Conservation (phyloP, 306 rosid genomes). For the Vigna hirtella region DNA sequence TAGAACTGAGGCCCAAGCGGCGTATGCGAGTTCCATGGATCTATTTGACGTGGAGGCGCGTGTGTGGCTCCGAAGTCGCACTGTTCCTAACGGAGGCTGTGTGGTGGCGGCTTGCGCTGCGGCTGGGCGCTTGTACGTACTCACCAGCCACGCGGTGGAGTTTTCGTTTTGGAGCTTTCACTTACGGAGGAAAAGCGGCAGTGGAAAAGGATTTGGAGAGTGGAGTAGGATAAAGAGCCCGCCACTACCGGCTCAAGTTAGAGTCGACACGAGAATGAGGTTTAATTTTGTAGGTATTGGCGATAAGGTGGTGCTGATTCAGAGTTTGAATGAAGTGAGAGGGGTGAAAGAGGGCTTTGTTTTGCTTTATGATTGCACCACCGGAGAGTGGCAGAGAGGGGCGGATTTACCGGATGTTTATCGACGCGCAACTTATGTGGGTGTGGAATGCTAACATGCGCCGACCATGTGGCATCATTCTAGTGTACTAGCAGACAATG, state of each 20-base stretch:
- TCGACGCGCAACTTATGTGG: slow-evolving; percentile 74
- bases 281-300: slow-evolving; percentile 70
- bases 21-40: slow-evolving; percentile 80
- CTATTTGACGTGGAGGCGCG: slow-evolving; percentile 70
- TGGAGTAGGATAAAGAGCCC: slow-evolving; percentile 75
- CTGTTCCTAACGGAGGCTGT: slow-evolving; percentile 73
- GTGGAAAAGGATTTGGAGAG: slow-evolving; percentile 53
- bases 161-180: slow-evolving; percentile 77
- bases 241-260: slow-evolving; percentile 61
- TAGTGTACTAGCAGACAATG: slow-evolving; percentile 47
- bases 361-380: slow-evolving; percentile 54
- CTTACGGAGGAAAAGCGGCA: slow-evolving; percentile 41
- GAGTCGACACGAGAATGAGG: slow-evolving; percentile 67
- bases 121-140: slow-evolving; percentile 49
- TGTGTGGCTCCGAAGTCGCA: slow-evolving; percentile 67
- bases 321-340: slow-evolving; percentile 52
- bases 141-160: slow-evolving; percentile 80
- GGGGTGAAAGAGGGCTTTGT: slow-evolving; percentile 63
- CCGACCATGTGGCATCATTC: slow-evolving; percentile 31
- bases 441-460: slow-evolving; percentile 59
- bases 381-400: slow-evolving; percentile 64
- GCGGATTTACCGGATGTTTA: slow-evolving; percentile 62
- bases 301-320: slow-evolving; percentile 64
- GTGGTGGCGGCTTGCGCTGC: slow-evolving; percentile 75
- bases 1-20: slow-evolving; percentile 59